Base-by-base conservation (phyloP, 495 filamentous ascomycete genomes). In the Venustampulla echinocandica region DNA sequence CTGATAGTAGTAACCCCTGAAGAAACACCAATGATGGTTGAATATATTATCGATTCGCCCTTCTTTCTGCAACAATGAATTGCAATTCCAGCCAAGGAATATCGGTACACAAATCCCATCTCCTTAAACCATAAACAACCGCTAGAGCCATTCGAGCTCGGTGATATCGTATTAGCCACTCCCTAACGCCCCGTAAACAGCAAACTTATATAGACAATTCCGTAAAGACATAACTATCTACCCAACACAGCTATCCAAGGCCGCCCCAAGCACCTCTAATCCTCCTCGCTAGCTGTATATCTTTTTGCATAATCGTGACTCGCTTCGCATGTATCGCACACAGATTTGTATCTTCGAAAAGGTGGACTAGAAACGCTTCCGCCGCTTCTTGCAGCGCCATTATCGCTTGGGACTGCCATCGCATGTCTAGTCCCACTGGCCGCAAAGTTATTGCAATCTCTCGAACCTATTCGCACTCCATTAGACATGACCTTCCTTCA, bases 281-380 rank as follows among this genome's bases (percentile, higher is more conserved):
- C 56, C 89, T 69, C 53, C 89, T 72, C 27, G 89, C 89, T 39
- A 95, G 71, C 61, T 94, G 89, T 35, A 95, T 90, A 64, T 95
- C 89, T 64, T 92, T 93, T 61, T 95, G 88, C 89, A 95, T 95
- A 54, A 97, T 94, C 1, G 90, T 97, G 5, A 97, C 90, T 22
- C 90, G 74, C 69, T 95, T 96, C 33, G 90, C 90, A 61, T 97
- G 90, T 22, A 97, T 84, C 14, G 90, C 90, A 66, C 90, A 92
- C 21, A 97, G 74, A 66, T 96, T 95, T 17, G 88, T 85, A 61
- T 97, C 90, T 62, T 95, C 89, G 64, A 97, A 97, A 0, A 97
- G 64, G 65, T 94, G 87, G 13, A 96, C 85, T 14, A 97, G 71
- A 64, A 90, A 97, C 0, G 90, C 90, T 59, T 97, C 90, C 1